Base-by-base conservation (phyloP, 331 rosid genomes). In the Quercus lobata region DNA sequence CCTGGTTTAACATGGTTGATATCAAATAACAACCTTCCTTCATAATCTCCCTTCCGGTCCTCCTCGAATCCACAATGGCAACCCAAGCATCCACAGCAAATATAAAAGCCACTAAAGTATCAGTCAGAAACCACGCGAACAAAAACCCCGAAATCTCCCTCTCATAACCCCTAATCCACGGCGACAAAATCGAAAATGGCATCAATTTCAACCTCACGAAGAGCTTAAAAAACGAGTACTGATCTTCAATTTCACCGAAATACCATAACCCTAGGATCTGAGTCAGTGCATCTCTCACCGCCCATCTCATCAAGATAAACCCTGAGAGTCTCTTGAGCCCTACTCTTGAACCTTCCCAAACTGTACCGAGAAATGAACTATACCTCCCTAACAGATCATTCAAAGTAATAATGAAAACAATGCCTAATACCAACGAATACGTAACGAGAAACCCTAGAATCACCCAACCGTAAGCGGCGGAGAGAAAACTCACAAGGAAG, bases 151-250 rank as follows among this genome's bases (percentile, higher is more conserved):
- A 83, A 76, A 96, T 83, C 88, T 96, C 98, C 86, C 84, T 96
- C 86, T 96, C 98, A 73, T 86, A 96, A 44, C 98, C 99, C 41
- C 90, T 71, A 80, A 93, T 88, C 99, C 99, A 91, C 0, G 97
- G 98, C n/a, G 93, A 89, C 98, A 88, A 89, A 19, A 96, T 90
- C 4, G 99, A 96, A 70, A 96, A 96, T 0, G 99, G 99, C 99
- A 96, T 91, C 86, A 96, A 85, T 80, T 96, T 96, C 77, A 96
- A 85, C 86, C 99, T 88, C 65, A 96, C 89, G 71, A 96, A 96
- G 0, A 96, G 90, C 96, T 93, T 93, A 81, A 96, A 96, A 57
- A 96, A 91, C 3, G 99, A 93, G 79, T 90, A 93, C 82, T 93
- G 97, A 79, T 92, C 97, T 78, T 93, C 96, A 49, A 96, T 93